These are phyloP conservation scores for Voacanga thouarsii DNA, from an alignment of 257 asterid species.

Conservation along the genomic window DNA sequence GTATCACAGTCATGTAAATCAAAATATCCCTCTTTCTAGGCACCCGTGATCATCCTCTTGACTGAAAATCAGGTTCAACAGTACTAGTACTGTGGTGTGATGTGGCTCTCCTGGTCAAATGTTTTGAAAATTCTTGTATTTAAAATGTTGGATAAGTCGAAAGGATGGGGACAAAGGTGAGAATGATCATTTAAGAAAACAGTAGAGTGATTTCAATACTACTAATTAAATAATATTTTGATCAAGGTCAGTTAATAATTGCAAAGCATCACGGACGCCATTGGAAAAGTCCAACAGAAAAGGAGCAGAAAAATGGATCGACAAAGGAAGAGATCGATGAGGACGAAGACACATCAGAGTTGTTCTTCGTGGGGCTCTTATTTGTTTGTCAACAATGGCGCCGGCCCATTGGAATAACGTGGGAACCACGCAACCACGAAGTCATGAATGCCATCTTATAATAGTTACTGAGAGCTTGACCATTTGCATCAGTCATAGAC, in stretches of 20 bases:
- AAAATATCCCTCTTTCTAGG: background rate
- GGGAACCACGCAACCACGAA: background rate
- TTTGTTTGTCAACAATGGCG: background rate
- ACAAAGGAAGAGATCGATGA: background rate
- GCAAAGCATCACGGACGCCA: background rate
- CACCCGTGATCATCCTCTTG: background rate
- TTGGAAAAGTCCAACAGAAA: background rate
- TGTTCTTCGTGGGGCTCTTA: no score
- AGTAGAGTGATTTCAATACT: no score
- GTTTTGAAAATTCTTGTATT: background rate
- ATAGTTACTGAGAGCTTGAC: no score
- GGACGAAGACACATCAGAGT: background rate
- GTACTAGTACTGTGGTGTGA: background rate
- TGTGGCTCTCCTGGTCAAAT: background rate
- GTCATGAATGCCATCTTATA: no score
- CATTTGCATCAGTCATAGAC: no score
- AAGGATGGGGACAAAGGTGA: background rate
- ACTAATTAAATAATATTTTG: no score
- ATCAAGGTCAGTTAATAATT: background rate
- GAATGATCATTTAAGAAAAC: background rate
- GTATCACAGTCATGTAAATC: no score
- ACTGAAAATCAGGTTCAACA: background rate
- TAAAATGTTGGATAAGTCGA: background rate
- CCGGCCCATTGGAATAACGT: background rate
- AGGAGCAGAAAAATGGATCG: background rate